Base-by-base conservation (phyloP, 2,329 filamentous ascomycete genomes). In the Xylariaceae sp. region DNA sequence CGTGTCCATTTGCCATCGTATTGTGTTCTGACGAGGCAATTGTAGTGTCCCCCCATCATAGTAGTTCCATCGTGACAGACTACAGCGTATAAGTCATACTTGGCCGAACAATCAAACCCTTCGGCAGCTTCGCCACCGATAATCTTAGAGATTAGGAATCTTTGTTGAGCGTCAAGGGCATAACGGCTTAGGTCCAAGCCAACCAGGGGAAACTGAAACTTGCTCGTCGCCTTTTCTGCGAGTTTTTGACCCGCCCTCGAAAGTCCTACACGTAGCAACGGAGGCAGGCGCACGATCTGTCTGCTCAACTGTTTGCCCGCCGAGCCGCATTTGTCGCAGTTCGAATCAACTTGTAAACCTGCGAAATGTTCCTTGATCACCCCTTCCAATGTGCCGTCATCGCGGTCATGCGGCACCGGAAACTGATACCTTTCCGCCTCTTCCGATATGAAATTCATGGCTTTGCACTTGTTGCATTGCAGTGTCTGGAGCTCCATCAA, bases 31-130 rank as follows among this genome's bases (percentile, higher is more conserved):
- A 89, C 83, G 59, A 88, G 85, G 2, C 86, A 82, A 56, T 88
- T 87, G 72, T 97, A 97, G 74, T 97, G 92, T 0, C 92, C 92
- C 54, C 83, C 84, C 44, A 84, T 82, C 55, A 89, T 78, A 1
- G 80, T 85, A 1, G 76, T 76, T 18, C 92, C 92, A 3, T 83
- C 74, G 72, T 97, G 92, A 62, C 89, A 81, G 56, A 95, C 84
- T 5, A 97, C 88, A 1, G 87, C 93, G 71, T 96, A 97, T 55
- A 89, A 87, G 70, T 96, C 88, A 73, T 97, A 99, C 4, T 79
- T 76, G 69, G 89, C 91, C 8, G 34, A 4, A 23, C 45, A 42
- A 42, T 57, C 44, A 9, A 64, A 61, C n/a, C 62, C 60, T 0
- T 89, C 87, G 0, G 74, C 75, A 2, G 68, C 66, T 59, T 81